Evolutionary conservation across 1,284 basidiomycete genomes (phyloP).

Genomic region (Fomitopsis palustris): DNA sequence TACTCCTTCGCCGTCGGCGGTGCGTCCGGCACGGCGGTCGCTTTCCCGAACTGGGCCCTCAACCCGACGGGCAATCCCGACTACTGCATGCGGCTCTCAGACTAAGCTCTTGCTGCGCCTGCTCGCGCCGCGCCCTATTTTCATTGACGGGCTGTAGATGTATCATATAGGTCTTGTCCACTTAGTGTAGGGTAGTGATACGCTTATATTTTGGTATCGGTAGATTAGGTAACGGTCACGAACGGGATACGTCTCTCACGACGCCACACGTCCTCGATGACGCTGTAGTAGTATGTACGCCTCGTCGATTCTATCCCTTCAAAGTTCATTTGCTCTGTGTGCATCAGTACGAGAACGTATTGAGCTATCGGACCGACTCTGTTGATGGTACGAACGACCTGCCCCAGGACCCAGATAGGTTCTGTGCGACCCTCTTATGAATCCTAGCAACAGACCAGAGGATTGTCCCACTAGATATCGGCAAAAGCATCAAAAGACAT

Average conservation of each 20-base stretch:
- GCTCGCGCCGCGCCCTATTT: neutral
- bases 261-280: neutral
- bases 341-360: no score
- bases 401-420: no score
- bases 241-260: neutral
- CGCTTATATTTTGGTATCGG: neutral
- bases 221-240: neutral
- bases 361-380: no score
- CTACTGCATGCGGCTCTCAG: neutral
- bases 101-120: neutral
- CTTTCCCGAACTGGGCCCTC: neutral
- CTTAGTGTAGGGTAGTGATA: neutral
- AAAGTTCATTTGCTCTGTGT: no score
- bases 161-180: neutral
- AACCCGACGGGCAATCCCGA: neutral
- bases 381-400: no score
- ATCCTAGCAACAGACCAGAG: no score
- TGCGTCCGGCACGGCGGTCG: neutral
- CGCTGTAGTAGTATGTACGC: neutral
- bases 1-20: neutral
- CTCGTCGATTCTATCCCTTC: neutral
- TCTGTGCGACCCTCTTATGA: no score
- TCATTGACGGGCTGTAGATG: neutral
- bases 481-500: no score
- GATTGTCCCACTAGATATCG: no score